Evolutionary conservation across 2,329 filamentous ascomycete species (phyloP), one percentile per base, ranked within the genome.

Genomic region (Apiospora kogelbergensis): DNA sequence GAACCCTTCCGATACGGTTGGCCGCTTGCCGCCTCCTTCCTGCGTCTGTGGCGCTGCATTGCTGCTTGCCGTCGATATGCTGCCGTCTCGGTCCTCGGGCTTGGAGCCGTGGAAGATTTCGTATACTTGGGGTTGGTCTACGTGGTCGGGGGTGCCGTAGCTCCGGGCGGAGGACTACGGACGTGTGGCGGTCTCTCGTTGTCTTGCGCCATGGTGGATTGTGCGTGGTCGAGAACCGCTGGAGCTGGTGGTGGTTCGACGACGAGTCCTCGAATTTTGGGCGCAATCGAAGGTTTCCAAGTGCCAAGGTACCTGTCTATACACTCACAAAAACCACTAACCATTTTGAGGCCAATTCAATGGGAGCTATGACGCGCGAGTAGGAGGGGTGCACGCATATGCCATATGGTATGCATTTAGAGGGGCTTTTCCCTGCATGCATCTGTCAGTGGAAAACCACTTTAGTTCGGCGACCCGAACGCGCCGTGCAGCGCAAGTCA

Each of bases 1-100:
- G 65, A 95, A 83, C 0, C 89, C 92, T 53, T 93, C 90, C 45
- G 80, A 79, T n/a, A 90, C 74, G 64, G 78, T 87, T 68, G 82
- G 84, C 71, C 77, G 79, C 77, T 68, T 83, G 80, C 60, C 78
- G 77, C 44, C 65, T 37, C 17, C 80, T 71, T 70, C 82, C 79
- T 68, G 40, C 37, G 67, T 42, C 66, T 42, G 66, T 45, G 40
- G 68, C 45, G 64, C 13, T 11, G 24, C 37, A 30, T 65, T 24
- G 10, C 24, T 33, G 64, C 17, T 17, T 40, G 30, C 42, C 7
- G 40, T 63, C 20, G 66, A 53, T 33, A 48, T n/a, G 11, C 22
- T 64, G 3, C 64, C 64, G 40, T 69, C 70, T 63, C 68, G 68
- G n/a, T 67, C 69, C 60, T 71, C 69, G 46, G 71, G 68, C 24